phyloP scores from a whole-genome alignment of 164 flowering plant species.

The Stephania cephalantha region DNA sequence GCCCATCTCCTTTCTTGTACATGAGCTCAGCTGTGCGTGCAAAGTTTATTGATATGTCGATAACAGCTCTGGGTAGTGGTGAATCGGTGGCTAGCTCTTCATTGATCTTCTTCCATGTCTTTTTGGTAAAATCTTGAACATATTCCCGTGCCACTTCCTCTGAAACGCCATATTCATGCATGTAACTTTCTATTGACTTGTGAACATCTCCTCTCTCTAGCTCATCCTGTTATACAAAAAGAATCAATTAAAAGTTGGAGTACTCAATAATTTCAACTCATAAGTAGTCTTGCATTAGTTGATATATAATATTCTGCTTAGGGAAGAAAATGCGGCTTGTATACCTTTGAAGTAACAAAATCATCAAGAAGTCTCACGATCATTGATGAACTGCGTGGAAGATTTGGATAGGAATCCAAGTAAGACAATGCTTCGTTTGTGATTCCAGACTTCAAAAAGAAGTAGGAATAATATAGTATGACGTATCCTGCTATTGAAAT shows the following conservation, averaged over 20 bases:
- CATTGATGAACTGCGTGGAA: not conserved
- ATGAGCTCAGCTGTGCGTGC: not conserved
- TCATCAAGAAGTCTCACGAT: not conserved
- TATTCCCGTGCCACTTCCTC: not conserved
- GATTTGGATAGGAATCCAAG: slow-evolving; percentile 4
- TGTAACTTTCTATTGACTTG: not conserved
- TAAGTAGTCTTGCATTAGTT: not conserved
- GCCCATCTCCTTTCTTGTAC: not conserved
- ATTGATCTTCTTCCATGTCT: slow-evolving; percentile 3
- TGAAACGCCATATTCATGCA: slow-evolving; percentile 1
- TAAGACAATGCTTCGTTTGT: not conserved
- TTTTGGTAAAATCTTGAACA: not conserved
- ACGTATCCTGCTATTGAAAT: not conserved
- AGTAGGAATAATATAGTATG: not conserved
- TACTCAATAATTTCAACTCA: not conserved
- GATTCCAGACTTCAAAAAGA: not conserved
- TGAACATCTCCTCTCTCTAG: slow-evolving; percentile 6
- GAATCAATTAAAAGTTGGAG: not conserved
- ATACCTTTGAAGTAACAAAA: slow-evolving; percentile 1
- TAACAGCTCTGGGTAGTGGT: not conserved
- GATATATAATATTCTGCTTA: not conserved
- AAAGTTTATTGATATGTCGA: not conserved
- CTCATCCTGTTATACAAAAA: not conserved
- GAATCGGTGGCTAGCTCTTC: not conserved
- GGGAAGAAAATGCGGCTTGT: not conserved